Base-by-base conservation (phyloP, 176 grass and related monocot genomes). In the Phoenix dactylifera region DNA sequence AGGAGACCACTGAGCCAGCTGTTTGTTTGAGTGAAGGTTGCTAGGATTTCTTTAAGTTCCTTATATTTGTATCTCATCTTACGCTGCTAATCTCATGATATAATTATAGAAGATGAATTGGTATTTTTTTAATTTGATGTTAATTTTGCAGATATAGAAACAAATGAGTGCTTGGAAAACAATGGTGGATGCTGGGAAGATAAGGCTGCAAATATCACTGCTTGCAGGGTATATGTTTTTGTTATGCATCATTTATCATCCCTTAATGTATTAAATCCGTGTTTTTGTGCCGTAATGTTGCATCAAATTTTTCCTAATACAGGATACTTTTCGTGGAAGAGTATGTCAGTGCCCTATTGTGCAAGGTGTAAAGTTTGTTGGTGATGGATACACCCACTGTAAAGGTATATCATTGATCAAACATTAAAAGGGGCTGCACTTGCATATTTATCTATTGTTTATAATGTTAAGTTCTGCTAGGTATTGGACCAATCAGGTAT, bases 11-110 rank as follows among this genome's bases (percentile, higher is more conserved):
- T 19, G 89, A 95, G 39, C 89, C 89, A 69, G 17, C 78, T 17
- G 82, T 95, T 73, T 95, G 89, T 75, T 84, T 95, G 65, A 89
- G 65, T 83, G 78, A 85, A 82, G 89, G 89, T 95, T 22, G 35
- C 10, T 49, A 51, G 9, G 1, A 4, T 24, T 16, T 50, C 7
- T 54, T 54, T 7, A 7, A 18, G 4, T 28, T 63, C 4, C n/a
- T 52, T 55, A 4, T 73, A 2, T 16, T 55, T 15, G n/a, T 55
- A 9, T 49, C 15, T 48, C 16, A 7, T 32, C 18, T 66, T 9
- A 12, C 53, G 10, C 7, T 16, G 4, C 26, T 18, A 67, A 69
- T 24, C 49, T 14, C 35, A 44, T 44, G 35, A 44, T 44, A 44
- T 14, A 44, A 12, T 7, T 44, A 12, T 44, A 44, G 35, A 12